Conservation (phyloP, 2,329 filamentous ascomycete species). For the Nemania diffusa region DNA sequence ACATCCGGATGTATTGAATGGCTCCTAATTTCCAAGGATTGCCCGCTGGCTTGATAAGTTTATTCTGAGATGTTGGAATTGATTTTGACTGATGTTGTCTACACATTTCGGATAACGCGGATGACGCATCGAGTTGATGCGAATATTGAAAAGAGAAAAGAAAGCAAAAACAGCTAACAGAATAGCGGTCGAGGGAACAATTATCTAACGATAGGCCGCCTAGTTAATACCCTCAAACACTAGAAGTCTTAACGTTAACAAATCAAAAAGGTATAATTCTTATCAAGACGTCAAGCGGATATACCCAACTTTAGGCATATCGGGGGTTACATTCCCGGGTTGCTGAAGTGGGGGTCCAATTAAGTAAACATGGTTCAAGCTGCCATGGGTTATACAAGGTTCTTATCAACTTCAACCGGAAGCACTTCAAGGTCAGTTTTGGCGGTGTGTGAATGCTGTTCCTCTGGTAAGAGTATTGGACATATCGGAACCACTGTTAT, state of each 20-base stretch:
- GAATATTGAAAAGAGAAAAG: neutral
- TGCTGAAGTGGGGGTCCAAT: slow-evolving; percentile 14
- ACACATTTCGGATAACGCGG: too few relatives aligned
- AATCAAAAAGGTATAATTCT: neutral
- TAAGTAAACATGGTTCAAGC: slow-evolving; percentile 20
- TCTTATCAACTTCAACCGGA: neutral
- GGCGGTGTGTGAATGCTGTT: too few relatives aligned
- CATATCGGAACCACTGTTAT: neutral
- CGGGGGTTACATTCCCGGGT: slow-evolving; percentile 13
- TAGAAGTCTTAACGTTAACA: neutral
- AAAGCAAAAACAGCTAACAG: too few relatives aligned
- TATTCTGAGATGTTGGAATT: too few relatives aligned
- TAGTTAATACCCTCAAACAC: neutral
- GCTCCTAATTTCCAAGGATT: neutral
- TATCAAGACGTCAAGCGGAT: neutral
- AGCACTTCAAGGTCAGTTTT: neutral
- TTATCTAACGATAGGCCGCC: neutral
- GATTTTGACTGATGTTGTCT: too few relatives aligned
- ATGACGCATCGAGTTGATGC: too few relatives aligned
- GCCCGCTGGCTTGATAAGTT: too few relatives aligned
- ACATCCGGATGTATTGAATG: neutral
- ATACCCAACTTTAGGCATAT: neutral
- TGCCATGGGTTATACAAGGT: neutral
- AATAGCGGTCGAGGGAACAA: neutral
- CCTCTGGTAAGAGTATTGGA: neutral